Conservation (phyloP, 2,329 filamentous ascomycete genomes). For the Sporothrix mexicana region DNA sequence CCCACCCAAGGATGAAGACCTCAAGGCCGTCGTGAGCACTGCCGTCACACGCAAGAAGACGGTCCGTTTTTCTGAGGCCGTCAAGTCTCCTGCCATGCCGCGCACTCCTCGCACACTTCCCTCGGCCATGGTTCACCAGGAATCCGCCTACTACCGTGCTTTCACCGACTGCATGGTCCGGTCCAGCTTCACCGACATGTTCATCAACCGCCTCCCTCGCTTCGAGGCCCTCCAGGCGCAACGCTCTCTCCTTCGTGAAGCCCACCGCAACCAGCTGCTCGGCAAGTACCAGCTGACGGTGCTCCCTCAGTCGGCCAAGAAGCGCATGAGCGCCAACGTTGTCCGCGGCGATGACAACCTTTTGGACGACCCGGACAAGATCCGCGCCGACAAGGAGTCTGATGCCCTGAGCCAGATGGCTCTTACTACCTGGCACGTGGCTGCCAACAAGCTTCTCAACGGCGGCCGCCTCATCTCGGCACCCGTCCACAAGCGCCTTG, state of each 20-base stretch:
- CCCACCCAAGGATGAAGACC: constrained; percentile 40
- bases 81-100: constrained; percentile 51
- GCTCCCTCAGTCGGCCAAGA: constrained; percentile 71
- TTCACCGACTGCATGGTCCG: constrained; percentile 77
- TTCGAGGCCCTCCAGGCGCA: constrained; percentile 88
- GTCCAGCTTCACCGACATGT: constrained; percentile 72
- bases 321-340: constrained; percentile 73
- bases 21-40: constrained; percentile 39
- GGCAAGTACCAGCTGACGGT: constrained; percentile 83
- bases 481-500: constrained; percentile 67
- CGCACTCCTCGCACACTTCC: constrained; percentile 59
- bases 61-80: constrained; percentile 72
- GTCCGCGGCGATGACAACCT: constrained; percentile 72
- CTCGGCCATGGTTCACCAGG: constrained; percentile 60
- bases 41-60: constrained; percentile 64
- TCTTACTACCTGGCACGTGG: constrained; percentile 65
- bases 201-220: constrained; percentile 81
- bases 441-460: constrained; percentile 65
- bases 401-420: constrained; percentile 77
- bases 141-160: constrained; percentile 85
- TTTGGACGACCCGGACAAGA: constrained; percentile 66
- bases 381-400: constrained; percentile 75
- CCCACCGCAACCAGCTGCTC: constrained; percentile 79
- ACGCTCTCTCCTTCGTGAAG: constrained; percentile 73
- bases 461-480: constrained; percentile 68